Evolutionary conservation across 1,139 yeast species (phyloP).

Genomic region (Dujonia santamariae): DNA sequence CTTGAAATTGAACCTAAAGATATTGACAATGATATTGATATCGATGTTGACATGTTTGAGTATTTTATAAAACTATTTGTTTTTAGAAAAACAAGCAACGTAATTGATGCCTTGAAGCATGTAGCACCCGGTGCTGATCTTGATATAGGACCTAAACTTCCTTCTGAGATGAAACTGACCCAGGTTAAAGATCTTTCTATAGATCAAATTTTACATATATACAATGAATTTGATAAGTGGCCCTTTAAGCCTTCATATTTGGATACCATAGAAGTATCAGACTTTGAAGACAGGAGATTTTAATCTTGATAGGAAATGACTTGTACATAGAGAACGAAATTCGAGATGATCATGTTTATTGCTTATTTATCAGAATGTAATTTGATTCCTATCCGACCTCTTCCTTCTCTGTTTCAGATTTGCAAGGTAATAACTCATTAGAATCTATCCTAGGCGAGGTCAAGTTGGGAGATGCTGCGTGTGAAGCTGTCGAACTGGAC

Average conservation of each 20-base stretch:
- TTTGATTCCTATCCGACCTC: no score
- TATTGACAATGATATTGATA: constrained; percentile 27
- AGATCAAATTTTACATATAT: constrained; percentile 52
- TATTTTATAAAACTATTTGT: constrained; percentile 64
- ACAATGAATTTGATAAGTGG: constrained; percentile 64
- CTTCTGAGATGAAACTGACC: constrained; percentile 37
- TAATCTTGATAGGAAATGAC: neutral
- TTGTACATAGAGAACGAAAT: no score
- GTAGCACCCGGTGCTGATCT: constrained; percentile 84
- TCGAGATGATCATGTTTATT: no score
- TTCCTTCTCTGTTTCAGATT: no score
- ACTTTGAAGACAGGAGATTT: constrained; percentile 6
- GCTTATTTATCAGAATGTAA: no score
- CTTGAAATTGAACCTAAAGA: constrained; percentile 59
- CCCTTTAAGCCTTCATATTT: constrained; percentile 70
- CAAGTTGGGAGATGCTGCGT: no score
- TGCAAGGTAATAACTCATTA: no score
- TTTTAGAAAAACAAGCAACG: constrained; percentile 47
- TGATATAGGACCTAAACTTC: constrained; percentile 42
- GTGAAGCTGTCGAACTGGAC: neutral
- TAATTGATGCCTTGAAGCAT: constrained; percentile 47
- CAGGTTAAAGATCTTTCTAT: constrained; percentile 48
- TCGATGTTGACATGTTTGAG: constrained; percentile 60
- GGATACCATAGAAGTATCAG: constrained; percentile 17
- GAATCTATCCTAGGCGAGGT: no score